phyloP scores from a whole-genome alignment of 352 stramenopile species.

The Peronospora belbahrii region DNA sequence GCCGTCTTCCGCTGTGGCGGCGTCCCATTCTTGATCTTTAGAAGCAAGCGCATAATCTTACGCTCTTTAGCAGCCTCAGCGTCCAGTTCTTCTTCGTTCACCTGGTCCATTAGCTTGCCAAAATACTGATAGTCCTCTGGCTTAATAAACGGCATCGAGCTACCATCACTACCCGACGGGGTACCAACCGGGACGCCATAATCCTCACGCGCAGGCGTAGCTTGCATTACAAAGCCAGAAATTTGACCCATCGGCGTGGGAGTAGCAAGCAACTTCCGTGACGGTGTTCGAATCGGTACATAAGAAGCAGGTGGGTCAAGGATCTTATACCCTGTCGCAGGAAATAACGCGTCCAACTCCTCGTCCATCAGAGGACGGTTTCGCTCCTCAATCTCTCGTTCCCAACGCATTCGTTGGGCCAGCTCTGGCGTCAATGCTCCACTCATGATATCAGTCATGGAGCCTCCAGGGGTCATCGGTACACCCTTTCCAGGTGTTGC shows the following conservation, averaged over 20 bases:
- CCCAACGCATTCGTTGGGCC: slow-evolving; percentile 89
- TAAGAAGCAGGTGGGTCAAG: slow-evolving; percentile 93
- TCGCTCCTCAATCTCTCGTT: slow-evolving; percentile 95
- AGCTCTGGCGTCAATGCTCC: slow-evolving; percentile 85
- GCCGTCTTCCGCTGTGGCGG: slow-evolving; percentile 95
- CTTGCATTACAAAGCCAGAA: slow-evolving; percentile 85
- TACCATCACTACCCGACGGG: slow-evolving; percentile 55
- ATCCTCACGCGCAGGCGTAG: slow-evolving; percentile 68
- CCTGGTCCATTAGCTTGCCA: slow-evolving; percentile 91
- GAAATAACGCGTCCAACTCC: slow-evolving; percentile 96
- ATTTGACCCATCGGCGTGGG: slow-evolving; percentile 92
- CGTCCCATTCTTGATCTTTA: slow-evolving; percentile 99
- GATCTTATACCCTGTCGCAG: slow-evolving; percentile 92
- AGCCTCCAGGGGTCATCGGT: slow-evolving; percentile 67
- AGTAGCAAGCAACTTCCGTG: slow-evolving; percentile 91
- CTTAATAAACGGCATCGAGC: slow-evolving; percentile 95
- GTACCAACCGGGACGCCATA: slow-evolving; percentile 68
- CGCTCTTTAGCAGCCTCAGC: slow-evolving; percentile 93
- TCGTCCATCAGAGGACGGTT: slow-evolving; percentile 94
- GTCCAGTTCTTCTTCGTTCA: slow-evolving; percentile 79
- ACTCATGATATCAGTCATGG: slow-evolving; percentile 48
- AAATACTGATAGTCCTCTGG: slow-evolving; percentile 99
- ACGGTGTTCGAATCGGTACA: slow-evolving; percentile 92
- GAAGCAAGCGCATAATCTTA: slow-evolving; percentile 96
- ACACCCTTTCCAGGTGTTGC: slow-evolving; percentile 43